Evolutionary conservation across 305 asterid species (phyloP).

Genomic region (Solanum hybrid): DNA sequence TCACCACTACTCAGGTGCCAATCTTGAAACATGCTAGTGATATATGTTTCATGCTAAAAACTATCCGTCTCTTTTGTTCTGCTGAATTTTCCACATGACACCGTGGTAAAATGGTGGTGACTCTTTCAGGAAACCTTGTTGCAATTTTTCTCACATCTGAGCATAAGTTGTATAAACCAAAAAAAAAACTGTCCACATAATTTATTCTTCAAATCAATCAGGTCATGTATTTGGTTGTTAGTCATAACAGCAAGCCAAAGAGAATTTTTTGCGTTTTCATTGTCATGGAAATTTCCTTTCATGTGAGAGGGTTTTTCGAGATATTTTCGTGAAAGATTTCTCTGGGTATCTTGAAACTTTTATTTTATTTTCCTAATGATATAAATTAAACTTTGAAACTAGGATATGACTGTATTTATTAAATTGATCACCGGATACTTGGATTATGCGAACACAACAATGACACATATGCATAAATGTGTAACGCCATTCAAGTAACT

Average conservation of each 20-base stretch:
- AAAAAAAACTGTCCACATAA: background rate
- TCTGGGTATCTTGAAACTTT: background rate
- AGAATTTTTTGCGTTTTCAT: background rate
- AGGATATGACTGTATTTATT: background rate
- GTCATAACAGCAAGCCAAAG: background rate
- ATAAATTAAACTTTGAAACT: background rate
- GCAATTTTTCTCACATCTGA: background rate
- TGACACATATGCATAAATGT: background rate
- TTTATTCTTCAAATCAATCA: background rate
- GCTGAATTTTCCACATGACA: slow-evolving; percentile 13
- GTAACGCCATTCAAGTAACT: background rate
- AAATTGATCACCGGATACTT: background rate
- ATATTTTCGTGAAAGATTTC: background rate
- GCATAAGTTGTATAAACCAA: background rate
- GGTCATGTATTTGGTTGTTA: background rate
- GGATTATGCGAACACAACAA: slow-evolving; percentile 1
- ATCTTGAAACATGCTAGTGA: slow-evolving; percentile 3
- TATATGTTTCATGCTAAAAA: background rate
- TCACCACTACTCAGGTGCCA: slow-evolving; percentile 59
- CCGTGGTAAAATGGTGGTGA: slow-evolving; percentile 1
- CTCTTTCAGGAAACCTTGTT: slow-evolving; percentile 2
- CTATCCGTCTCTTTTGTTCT: background rate
- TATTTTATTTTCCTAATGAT: background rate
- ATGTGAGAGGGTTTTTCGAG: background rate
- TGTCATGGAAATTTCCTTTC: background rate